Percentiles rank a stretch among this genome's conserved stretches.
phyloP scores from a whole-genome alignment of 306 rosid genomes.

The Argentina anserina region DNA sequence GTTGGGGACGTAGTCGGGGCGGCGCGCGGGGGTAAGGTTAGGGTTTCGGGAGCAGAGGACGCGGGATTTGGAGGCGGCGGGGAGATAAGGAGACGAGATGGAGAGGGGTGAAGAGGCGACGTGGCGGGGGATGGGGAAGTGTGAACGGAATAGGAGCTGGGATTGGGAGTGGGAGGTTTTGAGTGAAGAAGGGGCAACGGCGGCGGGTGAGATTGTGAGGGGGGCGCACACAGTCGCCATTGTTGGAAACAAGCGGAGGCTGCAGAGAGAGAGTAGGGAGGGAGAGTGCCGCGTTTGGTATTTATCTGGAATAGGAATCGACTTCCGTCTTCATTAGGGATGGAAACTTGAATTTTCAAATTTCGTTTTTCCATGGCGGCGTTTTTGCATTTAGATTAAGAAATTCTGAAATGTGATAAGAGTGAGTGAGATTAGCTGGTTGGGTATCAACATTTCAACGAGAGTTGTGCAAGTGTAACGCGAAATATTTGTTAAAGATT shows the following conservation, averaged over 20 bases:
- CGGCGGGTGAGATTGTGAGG: background rate
- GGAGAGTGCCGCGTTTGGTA: too few relatives aligned
- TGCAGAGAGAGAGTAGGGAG: background rate
- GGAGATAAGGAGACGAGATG: background rate
- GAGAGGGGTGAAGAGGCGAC: background rate
- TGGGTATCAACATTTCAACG: too few relatives aligned
- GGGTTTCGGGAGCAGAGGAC: slow-evolving; percentile 9
- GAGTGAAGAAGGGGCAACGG: slow-evolving; percentile 9
- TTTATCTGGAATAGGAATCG: too few relatives aligned
- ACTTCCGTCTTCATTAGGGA: too few relatives aligned
- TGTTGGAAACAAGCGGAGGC: background rate
- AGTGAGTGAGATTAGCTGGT: too few relatives aligned
- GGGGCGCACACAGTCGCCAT: slow-evolving; percentile 11
- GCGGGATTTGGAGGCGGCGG: background rate
- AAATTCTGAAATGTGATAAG: too few relatives aligned
- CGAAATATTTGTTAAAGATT: too few relatives aligned
- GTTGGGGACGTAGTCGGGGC: slow-evolving; percentile 84
- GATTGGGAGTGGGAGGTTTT: background rate
- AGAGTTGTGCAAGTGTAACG: too few relatives aligned
- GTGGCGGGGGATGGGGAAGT: slow-evolving; percentile 7
- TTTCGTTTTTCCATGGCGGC: too few relatives aligned
- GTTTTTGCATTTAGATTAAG: too few relatives aligned
- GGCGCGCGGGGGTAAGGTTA: slow-evolving; percentile 21
- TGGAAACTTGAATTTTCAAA: too few relatives aligned
- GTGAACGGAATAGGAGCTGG: slow-evolving; percentile 21